phyloP scores from a whole-genome alignment of 1,284 basidiomycete genomes.

The Afroboletus lepidellus region DNA sequence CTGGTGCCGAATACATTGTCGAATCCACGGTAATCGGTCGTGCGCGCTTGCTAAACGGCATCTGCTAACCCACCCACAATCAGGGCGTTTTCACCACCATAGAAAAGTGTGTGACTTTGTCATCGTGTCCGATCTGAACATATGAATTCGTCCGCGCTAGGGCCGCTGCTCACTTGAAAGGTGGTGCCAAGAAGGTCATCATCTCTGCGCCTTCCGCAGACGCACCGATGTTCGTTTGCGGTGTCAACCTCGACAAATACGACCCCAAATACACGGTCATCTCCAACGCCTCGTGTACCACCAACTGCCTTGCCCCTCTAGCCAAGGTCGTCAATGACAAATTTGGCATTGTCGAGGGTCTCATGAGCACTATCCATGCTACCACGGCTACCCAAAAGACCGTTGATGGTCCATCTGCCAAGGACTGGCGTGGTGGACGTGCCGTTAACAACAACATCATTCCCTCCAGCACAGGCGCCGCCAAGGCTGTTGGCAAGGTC shows the following conservation, averaged over 20 bases:
- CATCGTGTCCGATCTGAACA: constrained; percentile 5
- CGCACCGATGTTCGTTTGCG: constrained; percentile 95
- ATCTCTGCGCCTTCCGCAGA: constrained; percentile 99
- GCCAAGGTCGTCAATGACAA: constrained; percentile 99
- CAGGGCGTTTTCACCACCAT: constrained; percentile 98
- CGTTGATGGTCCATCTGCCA: constrained; percentile 93
- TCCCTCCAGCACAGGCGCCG: constrained; percentile 98
- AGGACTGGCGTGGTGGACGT: constrained; percentile 97
- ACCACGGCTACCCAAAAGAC: constrained; percentile 99
- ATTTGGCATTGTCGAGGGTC: constrained; percentile 90
- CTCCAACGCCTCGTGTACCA: constrained; percentile 99
- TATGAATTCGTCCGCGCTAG: constrained; percentile 38
- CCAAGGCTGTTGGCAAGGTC: constrained; percentile 99
- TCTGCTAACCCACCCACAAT: constrained; percentile 9
- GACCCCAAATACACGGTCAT: constrained; percentile 91
- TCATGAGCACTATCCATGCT: constrained; percentile 99
- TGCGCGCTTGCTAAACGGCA: background rate
- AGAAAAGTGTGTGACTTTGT: constrained; percentile 57
- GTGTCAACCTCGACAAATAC: constrained; percentile 96
- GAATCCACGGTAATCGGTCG: constrained; percentile 79
- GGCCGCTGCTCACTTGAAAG: constrained; percentile 93
- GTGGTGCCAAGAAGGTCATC: constrained; percentile 99
- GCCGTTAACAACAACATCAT: constrained; percentile 98
- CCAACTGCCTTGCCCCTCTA: constrained; percentile 98
- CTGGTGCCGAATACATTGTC: constrained; percentile 91